A percentile compares a stretch with the other conserved stretches of the same genome.
Conservation (phyloP, 2,329 filamentous ascomycete species). For the Leptodontidium sp. region DNA sequence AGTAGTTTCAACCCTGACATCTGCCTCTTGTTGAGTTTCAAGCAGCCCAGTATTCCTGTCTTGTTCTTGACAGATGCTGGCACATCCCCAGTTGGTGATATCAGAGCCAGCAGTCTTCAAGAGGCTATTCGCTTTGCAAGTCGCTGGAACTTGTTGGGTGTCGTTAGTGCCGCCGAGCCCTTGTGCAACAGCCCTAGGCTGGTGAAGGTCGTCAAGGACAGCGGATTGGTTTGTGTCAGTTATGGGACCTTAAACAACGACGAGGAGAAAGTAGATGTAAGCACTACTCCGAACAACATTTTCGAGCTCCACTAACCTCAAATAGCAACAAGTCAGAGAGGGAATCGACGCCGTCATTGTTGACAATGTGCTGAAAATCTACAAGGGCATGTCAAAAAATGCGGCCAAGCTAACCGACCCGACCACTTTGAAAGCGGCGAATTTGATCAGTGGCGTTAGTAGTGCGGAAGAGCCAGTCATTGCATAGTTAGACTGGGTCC, state of each 20-base stretch:
- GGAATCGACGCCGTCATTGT: slow-evolving; percentile 99
- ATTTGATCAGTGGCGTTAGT: slow-evolving; percentile 18
- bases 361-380: slow-evolving; percentile 90
- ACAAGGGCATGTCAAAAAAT: slow-evolving; percentile 73
- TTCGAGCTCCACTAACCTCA: slow-evolving; percentile 19
- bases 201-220: slow-evolving; percentile 93
- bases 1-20: slow-evolving; percentile 98
- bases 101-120: slow-evolving; percentile 89
- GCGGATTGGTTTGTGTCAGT: slow-evolving; percentile 90
- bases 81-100: slow-evolving; percentile 81
- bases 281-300: slow-evolving; percentile 42
- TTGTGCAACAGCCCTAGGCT: slow-evolving; percentile 88
- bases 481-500: background rate
- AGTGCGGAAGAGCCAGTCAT: slow-evolving; percentile 8
- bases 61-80: slow-evolving; percentile 94
- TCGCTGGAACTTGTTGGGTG: slow-evolving; percentile 92
- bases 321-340: slow-evolving; percentile 79
- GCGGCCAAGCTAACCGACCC: slow-evolving; percentile 28
- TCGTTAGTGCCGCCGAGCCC: slow-evolving; percentile 88
- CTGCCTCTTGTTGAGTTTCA: slow-evolving; percentile 92
- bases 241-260: slow-evolving; percentile 95
- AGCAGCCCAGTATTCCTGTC: slow-evolving; percentile 96
- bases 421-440: slow-evolving; percentile 13
- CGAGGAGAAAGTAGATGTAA: slow-evolving; percentile 82
- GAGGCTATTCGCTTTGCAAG: slow-evolving; percentile 95